Evolutionary conservation across 2,329 filamentous ascomycete genomes (phyloP).

Genomic region (Aspergillus spinulosporus): DNA sequence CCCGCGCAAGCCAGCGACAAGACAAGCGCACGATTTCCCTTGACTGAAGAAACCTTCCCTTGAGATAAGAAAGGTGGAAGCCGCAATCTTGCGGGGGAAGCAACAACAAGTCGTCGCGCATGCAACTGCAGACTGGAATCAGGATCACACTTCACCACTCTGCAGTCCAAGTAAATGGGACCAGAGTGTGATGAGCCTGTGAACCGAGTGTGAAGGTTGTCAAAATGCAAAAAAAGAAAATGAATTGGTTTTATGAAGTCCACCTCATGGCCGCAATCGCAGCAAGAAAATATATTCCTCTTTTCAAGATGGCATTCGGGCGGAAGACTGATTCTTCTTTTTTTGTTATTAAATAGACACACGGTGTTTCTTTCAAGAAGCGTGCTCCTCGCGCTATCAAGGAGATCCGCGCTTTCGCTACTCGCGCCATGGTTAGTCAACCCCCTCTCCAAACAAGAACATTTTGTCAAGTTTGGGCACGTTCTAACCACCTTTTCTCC

Average conservation of each 20-base stretch:
- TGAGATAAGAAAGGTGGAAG: constrained; percentile 3
- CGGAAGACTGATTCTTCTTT: constrained; percentile 65
- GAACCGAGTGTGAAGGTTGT: constrained; percentile 3
- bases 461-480: neutral
- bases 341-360: constrained; percentile 64
- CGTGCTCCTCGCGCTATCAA: constrained; percentile 97
- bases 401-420: constrained; percentile 96
- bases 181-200: neutral
- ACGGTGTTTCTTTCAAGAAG: constrained; percentile 99
- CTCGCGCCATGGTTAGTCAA: constrained; percentile 86
- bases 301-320: constrained; percentile 52
- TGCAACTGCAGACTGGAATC: neutral
- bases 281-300: constrained; percentile 10
- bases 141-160: neutral
- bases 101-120: neutral
- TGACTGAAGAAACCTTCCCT: constrained; percentile 1
- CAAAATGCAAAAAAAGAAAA: constrained; percentile 34
- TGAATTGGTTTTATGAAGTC: constrained; percentile 71
- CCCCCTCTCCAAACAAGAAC: constrained; percentile 11
- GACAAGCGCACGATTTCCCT: constrained; percentile 8
- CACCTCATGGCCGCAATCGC: constrained; percentile 53
- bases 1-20: neutral
- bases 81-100: constrained; percentile 5
- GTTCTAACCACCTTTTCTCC: constrained; percentile 2
- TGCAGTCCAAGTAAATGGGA: constrained; percentile 15